phyloP scores from a whole-genome alignment of 1,284 basidiomycete species.

The Xerocomus amazonicus region DNA sequence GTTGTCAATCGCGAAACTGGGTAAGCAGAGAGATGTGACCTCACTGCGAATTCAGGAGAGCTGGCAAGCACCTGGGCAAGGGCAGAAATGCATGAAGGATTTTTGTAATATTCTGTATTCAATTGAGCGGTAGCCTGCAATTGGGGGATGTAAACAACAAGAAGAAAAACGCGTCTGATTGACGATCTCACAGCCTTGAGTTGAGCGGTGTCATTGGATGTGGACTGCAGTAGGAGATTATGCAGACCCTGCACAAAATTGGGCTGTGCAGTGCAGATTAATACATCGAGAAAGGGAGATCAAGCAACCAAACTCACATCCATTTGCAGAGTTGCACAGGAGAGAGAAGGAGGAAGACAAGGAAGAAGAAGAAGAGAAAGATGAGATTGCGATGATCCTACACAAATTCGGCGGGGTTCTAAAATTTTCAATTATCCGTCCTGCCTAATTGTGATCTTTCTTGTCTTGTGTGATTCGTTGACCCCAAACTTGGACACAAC shows the following conservation, averaged over 20 bases:
- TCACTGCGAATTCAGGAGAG: constrained; percentile 71
- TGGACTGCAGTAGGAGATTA: constrained; percentile 79
- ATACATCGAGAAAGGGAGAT: neutral
- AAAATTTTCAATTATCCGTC: constrained; percentile 30
- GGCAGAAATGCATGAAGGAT: constrained; percentile 86
- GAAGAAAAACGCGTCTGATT: constrained; percentile 23
- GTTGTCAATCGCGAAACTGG: constrained; percentile 4
- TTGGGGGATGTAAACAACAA: constrained; percentile 6
- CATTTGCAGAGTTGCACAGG: constrained; percentile 22
- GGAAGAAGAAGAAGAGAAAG: constrained; percentile 15
- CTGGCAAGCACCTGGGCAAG: constrained; percentile 87
- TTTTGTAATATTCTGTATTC: constrained; percentile 91
- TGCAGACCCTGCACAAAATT: constrained; percentile 77
- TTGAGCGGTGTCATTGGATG: constrained; percentile 80
- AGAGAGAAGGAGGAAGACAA: constrained; percentile 6
- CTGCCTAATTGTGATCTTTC: too few species aligned
- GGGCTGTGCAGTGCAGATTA: constrained; percentile 40
- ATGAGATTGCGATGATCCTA: constrained; percentile 25
- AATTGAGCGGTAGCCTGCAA: constrained; percentile 85
- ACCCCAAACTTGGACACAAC: too few species aligned
- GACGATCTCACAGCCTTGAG: constrained; percentile 76
- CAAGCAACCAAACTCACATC: constrained; percentile 24
- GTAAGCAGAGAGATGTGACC: constrained; percentile 27
- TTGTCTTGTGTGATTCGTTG: too few species aligned
- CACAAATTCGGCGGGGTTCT: constrained; percentile 35